Evolutionary conservation across 2,329 filamentous ascomycete genomes (phyloP).

Genomic region (Aspergillus sp.): DNA sequence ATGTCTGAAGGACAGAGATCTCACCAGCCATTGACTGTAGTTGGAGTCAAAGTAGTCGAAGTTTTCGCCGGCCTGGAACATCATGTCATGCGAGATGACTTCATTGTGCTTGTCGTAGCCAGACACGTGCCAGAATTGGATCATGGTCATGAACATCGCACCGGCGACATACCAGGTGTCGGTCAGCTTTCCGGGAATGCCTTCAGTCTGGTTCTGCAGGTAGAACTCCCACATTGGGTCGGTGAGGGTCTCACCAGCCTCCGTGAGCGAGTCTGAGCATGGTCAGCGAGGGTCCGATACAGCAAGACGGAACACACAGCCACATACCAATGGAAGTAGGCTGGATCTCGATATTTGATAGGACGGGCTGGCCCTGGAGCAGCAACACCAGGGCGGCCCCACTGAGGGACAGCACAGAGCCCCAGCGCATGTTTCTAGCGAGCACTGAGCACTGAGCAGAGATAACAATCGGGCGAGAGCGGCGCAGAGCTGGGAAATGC

Average conservation of each 20-base stretch:
- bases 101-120: constrained; percentile 69
- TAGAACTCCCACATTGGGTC: constrained; percentile 32
- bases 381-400: constrained; percentile 10
- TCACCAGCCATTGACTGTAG: constrained; percentile 33
- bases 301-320: not conserved
- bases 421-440: constrained; percentile 8
- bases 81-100: constrained; percentile 63
- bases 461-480: not conserved
- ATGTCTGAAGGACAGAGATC: not conserved
- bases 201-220: constrained; percentile 27
- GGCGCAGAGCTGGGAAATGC: not conserved
- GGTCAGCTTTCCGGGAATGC: constrained; percentile 31
- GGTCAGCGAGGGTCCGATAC: not conserved
- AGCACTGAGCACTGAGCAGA: no score
- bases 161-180: constrained; percentile 62
- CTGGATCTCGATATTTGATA: constrained; percentile 3
- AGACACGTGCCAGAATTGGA: constrained; percentile 82
- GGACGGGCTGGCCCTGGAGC: constrained; percentile 5
- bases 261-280: constrained; percentile 21
- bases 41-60: constrained; percentile 71
- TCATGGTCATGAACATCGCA: constrained; percentile 64
- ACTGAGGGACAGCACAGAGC: constrained; percentile 3
- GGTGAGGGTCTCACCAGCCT: constrained; percentile 26
- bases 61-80: constrained; percentile 69
- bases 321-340: constrained; percentile 3